A percentile compares a stretch with the other conserved stretches of the same genome.
Conservation (phyloP, 2,329 filamentous ascomycete genomes). For the Chrysoporthe austroafricana region DNA sequence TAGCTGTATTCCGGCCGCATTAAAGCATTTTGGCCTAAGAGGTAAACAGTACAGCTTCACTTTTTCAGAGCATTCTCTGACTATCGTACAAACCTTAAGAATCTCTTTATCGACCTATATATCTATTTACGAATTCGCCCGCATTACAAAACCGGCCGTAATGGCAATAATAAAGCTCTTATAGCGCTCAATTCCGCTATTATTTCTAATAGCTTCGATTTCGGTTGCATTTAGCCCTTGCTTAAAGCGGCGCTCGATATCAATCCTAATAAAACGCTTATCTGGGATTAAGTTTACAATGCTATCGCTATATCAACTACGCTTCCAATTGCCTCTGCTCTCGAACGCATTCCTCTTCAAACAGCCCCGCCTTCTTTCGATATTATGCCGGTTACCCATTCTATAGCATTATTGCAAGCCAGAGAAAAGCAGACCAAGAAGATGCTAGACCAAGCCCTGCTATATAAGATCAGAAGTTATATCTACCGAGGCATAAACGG, state of each 20-base stretch:
- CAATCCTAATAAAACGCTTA: background rate
- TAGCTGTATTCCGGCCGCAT: background rate
- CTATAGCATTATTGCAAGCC: background rate
- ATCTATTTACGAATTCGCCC: too few species aligned
- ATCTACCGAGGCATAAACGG: background rate
- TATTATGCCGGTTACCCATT: background rate
- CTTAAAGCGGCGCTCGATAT: background rate
- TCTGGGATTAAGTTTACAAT: background rate
- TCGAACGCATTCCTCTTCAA: background rate
- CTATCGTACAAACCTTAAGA: background rate
- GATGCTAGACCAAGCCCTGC: background rate
- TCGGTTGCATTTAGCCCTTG: conserved; percentile 34
- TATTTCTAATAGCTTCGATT: too few species aligned
- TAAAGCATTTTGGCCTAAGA: background rate
- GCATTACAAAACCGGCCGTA: too few species aligned
- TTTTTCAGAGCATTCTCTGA: too few species aligned
- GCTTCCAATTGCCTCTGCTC: too few species aligned
- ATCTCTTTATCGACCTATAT: background rate
- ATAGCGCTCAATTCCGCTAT: conserved; percentile 28
- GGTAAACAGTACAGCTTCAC: background rate
- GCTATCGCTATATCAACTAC: too few species aligned
- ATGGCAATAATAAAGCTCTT: conserved; percentile 41
- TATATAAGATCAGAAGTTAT: background rate
- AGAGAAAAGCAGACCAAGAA: background rate
- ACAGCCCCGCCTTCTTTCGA: background rate